Base-by-base conservation (phyloP, 2,329 filamentous ascomycete genomes). In the Verticillium zaregamsianum region DNA sequence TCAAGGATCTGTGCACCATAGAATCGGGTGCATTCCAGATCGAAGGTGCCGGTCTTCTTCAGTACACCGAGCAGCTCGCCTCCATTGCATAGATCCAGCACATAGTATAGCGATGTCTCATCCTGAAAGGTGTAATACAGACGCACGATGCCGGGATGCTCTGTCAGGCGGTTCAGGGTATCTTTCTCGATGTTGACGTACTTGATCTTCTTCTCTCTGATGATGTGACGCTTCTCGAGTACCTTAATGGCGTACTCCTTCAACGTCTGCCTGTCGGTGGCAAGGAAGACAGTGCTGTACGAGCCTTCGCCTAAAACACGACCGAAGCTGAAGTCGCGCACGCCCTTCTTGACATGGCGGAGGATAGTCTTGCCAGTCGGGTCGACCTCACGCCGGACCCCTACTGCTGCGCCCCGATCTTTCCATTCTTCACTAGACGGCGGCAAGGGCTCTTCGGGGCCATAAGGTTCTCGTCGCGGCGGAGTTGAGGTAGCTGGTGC, bases 111-210 rank as follows among this genome's bases (percentile, higher is more conserved):
- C 3, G 93, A 98, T 25, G 90, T 86, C 73, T 98, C 94, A 75
- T 99, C 95, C 74, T 99, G 95, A 72, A 99, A 99, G 2, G 95
- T 99, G 77, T 99, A 99, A 77, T 98, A 99, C 54, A 99, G 83
- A 65, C 95, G 90, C 62, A 99, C 93, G 63, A 99, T 94, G 23
- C 95, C 95, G 7, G 95, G 95, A 71, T 99, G 95, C 66, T 99
- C 94, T 3, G 94, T 98, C 62, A 99, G 81, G 65, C 95, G 89
- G 73, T 99, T 99, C 61, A 99, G 82, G 0, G 95, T 98, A 77
- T 99, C 94, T 79, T 97, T 97, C 77, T 99, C 95, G 70, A 99
- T 99, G 77, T 98, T 99, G 76, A 99, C 95, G 72, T 99, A 99
- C 82, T 99, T 99, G 71, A 99, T 96, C 83, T 99, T 99, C 77